Conservation (phyloP, 306 rosid species). For the Trifolium dubium region DNA sequence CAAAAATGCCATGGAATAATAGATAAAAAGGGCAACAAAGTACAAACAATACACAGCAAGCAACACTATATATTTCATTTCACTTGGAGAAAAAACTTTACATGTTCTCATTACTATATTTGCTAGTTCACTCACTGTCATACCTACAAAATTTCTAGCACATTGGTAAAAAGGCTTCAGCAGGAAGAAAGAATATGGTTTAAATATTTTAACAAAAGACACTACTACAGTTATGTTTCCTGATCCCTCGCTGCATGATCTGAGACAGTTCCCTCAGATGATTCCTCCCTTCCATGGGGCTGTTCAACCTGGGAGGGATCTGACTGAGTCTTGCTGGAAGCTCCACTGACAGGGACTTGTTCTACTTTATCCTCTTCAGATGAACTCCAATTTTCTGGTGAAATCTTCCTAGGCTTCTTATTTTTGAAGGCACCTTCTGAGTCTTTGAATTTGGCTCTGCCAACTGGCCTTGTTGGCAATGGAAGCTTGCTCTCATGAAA, state of each 20-base stretch:
- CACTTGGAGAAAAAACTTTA: constrained; percentile 71
- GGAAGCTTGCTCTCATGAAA: constrained; percentile 55
- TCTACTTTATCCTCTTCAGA: constrained; percentile 45
- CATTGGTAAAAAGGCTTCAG: constrained; percentile 61
- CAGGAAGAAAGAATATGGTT: constrained; percentile 66
- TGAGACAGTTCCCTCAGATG: constrained; percentile 96
- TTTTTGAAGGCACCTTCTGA: constrained; percentile 50
- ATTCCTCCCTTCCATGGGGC: constrained; percentile 64
- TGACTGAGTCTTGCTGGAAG: constrained; percentile 89
- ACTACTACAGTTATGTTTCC: constrained; percentile 63
- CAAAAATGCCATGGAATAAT: constrained; percentile 33
- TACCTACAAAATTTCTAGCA: constrained; percentile 93
- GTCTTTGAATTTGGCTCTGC: constrained; percentile 55
- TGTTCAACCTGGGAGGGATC: constrained; percentile 70
- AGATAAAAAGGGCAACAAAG: constrained; percentile 30
- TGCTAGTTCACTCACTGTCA: constrained; percentile 65
- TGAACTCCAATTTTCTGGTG: constrained; percentile 48
- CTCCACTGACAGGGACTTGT: constrained; percentile 60
- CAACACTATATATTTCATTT: constrained; percentile 86
- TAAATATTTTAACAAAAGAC: constrained; percentile 44
- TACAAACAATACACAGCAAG: constrained; percentile 49
- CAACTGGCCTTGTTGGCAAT: constrained; percentile 68
- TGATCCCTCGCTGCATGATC: constrained; percentile 72
- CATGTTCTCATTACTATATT: constrained; percentile 64
- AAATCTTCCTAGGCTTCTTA: constrained; percentile 46